A percentile compares a stretch with the other conserved stretches of the same genome.
phyloP scores from a whole-genome alignment of 2,329 filamentous ascomycete genomes.

The Nothopassalora personata region DNA sequence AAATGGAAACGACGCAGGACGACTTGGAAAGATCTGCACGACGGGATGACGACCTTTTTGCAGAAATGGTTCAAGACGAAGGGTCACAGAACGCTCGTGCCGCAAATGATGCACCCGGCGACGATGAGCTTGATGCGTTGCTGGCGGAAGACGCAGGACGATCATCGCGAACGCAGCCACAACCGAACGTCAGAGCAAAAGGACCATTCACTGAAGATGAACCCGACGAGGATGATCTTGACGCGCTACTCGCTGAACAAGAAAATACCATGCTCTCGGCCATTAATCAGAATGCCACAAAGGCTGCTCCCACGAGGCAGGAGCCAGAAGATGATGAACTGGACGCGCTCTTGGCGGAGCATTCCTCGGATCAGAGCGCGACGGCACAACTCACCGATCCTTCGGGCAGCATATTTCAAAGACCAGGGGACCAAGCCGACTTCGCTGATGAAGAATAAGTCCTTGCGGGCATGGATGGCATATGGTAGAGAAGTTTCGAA shows the following conservation, averaged over 20 bases:
- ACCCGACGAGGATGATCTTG: conserved; percentile 23
- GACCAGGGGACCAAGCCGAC: conserved; percentile 24
- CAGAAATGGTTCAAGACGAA: conserved; percentile 5
- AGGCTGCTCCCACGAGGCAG: background rate
- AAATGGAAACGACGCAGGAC: background rate
- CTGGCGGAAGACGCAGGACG: conserved; percentile 16
- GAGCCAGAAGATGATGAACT: conserved; percentile 13
- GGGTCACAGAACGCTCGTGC: conserved; percentile 13
- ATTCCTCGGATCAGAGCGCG: conserved; percentile 22
- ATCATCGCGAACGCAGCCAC: background rate
- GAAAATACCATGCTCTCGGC: background rate
- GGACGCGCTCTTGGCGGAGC: conserved; percentile 41
- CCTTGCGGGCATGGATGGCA: conserved; percentile 47
- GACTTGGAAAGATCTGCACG: conserved; percentile 3
- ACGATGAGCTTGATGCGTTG: conserved; percentile 27
- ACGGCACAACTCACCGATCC: background rate
- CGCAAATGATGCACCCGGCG: conserved; percentile 16
- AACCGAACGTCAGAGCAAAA: conserved; percentile 16
- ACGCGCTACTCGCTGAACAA: conserved; percentile 21
- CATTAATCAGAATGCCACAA: background rate
- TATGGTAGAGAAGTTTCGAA: conserved; percentile 2
- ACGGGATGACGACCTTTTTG: conserved; percentile 5
- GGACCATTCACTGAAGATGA: conserved; percentile 18
- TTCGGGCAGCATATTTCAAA: background rate
- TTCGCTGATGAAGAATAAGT: conserved; percentile 62